Evolutionary conservation across 768 basidiomycete genomes (phyloP).

Genomic region (Pisolithus albus): DNA sequence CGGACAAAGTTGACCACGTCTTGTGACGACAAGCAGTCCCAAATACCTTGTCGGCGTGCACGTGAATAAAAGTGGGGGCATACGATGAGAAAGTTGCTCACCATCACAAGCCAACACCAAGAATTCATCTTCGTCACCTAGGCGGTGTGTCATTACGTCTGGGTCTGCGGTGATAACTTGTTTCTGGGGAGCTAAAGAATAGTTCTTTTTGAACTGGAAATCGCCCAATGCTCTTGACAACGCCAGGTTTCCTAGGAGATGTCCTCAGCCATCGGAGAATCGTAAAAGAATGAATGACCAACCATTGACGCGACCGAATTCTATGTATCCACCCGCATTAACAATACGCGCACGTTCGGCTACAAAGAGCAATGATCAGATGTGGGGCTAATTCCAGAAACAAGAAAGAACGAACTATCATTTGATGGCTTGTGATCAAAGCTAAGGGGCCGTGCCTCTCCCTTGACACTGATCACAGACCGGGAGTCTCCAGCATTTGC

Average conservation of each 20-base stretch:
- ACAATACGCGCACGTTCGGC: constrained; percentile 83
- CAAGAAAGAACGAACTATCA: constrained; percentile 47
- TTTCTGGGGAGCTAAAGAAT: constrained; percentile 68
- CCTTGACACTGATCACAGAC: constrained; percentile 78
- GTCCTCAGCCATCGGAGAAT: background rate
- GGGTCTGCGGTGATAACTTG: constrained; percentile 96
- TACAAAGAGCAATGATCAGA: constrained; percentile 23
- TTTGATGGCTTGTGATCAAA: constrained; percentile 95
- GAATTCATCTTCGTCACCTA: constrained; percentile 91
- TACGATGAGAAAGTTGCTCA: constrained; percentile 27
- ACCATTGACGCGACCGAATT: constrained; percentile 97
- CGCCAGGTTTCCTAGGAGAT: constrained; percentile 77
- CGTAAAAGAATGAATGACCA: constrained; percentile 8
- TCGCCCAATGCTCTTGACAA: constrained; percentile 93
- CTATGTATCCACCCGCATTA: constrained; percentile 90
- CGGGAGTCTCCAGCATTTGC: constrained; percentile 98
- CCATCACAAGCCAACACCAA: constrained; percentile 96
- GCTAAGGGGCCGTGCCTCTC: constrained; percentile 82
- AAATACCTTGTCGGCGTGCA: constrained; percentile 63
- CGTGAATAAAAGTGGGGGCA: constrained; percentile 1
- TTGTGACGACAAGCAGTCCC: constrained; percentile 95
- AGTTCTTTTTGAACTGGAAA: constrained; percentile 98
- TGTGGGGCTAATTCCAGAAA: background rate
- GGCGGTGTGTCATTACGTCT: constrained; percentile 76
- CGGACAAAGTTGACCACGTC: constrained; percentile 88